phyloP scores from a whole-genome alignment of 192 early-diverging fungal genomes.

The Entomortierella lignicola region DNA sequence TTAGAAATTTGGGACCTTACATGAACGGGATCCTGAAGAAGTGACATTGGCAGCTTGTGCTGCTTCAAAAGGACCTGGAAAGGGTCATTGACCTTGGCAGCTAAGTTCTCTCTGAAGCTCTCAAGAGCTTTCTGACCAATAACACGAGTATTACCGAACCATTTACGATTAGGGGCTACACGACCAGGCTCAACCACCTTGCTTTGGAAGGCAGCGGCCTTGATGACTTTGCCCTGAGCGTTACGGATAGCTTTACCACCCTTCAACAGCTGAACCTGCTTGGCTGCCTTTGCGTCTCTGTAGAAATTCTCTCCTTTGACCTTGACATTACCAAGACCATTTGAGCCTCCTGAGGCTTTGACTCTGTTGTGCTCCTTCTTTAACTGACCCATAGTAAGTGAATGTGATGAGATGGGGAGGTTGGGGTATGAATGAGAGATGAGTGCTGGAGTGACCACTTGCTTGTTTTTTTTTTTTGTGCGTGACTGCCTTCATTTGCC shows the following conservation, averaged over 20 bases:
- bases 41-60: conserved; percentile 96
- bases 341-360: conserved; percentile 47
- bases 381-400: conserved; percentile 63
- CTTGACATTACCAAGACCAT: conserved; percentile 73
- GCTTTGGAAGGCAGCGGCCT: conserved; percentile 91
- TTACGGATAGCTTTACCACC: conserved; percentile 87
- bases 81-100: conserved; percentile 88
- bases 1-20: conserved; percentile 49
- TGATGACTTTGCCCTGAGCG: conserved; percentile 89
- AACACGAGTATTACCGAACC: conserved; percentile 98
- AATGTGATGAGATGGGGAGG: background rate
- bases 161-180: conserved; percentile 94
- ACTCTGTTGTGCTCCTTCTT: conserved; percentile 73
- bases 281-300: conserved; percentile 94
- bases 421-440: conserved; percentile 3
- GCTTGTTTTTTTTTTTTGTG: conserved; percentile 17
- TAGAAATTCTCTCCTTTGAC: conserved; percentile 99
- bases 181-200: conserved; percentile 79
- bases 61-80: conserved; percentile 94
- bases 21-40: conserved; percentile 85
- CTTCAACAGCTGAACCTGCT: conserved; percentile 93
- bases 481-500: conserved; percentile 15
- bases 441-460: background rate
- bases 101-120: conserved; percentile 92
- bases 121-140: conserved; percentile 95